Conservation (phyloP, 108 stramenopile species). For the Conticribra weissflogii region DNA sequence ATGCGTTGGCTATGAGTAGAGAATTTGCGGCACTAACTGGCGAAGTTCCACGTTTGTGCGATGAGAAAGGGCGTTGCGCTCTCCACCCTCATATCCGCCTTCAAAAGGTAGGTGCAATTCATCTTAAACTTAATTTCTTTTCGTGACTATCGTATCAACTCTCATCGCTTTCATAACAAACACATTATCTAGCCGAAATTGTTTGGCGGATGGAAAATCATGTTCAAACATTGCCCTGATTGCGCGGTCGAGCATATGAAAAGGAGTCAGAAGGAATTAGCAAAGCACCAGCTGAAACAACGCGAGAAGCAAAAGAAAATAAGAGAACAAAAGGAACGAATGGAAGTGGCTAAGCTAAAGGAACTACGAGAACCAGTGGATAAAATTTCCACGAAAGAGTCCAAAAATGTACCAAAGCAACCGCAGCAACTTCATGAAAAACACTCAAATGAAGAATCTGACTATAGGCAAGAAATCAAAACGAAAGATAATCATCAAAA, state of each 20-base stretch:
- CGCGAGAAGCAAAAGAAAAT: background rate
- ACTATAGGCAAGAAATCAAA: too few relatives aligned
- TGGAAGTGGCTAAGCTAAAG: too few relatives aligned
- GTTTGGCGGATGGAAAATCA: slow-evolving; percentile 44
- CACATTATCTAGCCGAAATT: slow-evolving; percentile 25
- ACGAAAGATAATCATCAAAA: too few relatives aligned
- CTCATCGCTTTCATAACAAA: background rate
- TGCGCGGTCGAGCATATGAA: slow-evolving; percentile 49
- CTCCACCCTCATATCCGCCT: slow-evolving; percentile 46
- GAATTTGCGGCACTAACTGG: slow-evolving; percentile 14
- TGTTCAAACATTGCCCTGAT: slow-evolving; percentile 47
- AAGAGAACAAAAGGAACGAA: too few relatives aligned
- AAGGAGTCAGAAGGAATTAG: slow-evolving; percentile 33
- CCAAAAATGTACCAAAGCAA: too few relatives aligned
- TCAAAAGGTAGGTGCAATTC: slow-evolving; percentile 11
- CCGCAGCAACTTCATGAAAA: too few relatives aligned
- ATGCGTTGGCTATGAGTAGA: slow-evolving; percentile 15
- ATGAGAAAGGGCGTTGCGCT: slow-evolving; percentile 31
- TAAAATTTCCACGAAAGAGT: too few relatives aligned
- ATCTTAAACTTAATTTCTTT: background rate
- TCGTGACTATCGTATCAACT: background rate
- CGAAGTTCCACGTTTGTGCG: slow-evolving; percentile 36
- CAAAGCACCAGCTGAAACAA: slow-evolving; percentile 10
- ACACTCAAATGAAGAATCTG: too few relatives aligned
- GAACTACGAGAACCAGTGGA: too few relatives aligned